These are phyloP conservation scores for Coprinopsis marcescibilis DNA, from an alignment of 768 basidiomycete genomes.

Conservation along the genomic window DNA sequence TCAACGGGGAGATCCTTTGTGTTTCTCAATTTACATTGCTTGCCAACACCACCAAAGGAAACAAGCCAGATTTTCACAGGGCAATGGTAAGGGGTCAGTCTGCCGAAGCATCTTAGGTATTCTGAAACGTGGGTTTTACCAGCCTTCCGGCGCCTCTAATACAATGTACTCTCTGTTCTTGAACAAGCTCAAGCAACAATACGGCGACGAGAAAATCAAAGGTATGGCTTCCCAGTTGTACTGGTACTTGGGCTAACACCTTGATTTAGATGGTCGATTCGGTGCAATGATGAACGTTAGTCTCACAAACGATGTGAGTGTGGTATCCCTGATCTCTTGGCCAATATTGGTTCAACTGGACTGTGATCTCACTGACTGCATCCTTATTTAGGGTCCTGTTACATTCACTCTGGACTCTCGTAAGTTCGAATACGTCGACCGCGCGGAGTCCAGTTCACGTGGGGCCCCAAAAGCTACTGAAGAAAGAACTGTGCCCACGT, in stretches of 20 bases:
- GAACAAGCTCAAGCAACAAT: slow-evolving; percentile 55
- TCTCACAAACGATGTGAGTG: slow-evolving; percentile 76
- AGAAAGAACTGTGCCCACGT: too few species aligned
- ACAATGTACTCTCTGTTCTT: slow-evolving; percentile 70
- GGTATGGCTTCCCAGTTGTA: slow-evolving; percentile 37
- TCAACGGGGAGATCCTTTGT: slow-evolving; percentile 87
- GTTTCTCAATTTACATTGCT: slow-evolving; percentile 93
- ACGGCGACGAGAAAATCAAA: slow-evolving; percentile 73
- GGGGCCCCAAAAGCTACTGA: background rate
- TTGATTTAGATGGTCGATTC: slow-evolving; percentile 73
- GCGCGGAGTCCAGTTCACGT: background rate
- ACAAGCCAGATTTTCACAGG: slow-evolving; percentile 87
- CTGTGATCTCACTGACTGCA: too few species aligned
- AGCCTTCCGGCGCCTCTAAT: slow-evolving; percentile 66
- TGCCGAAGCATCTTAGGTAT: background rate
- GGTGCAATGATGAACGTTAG: slow-evolving; percentile 95
- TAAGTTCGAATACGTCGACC: slow-evolving; percentile 61
- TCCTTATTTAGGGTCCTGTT: slow-evolving; percentile 60
- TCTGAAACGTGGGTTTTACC: background rate
- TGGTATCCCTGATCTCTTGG: slow-evolving; percentile 12
- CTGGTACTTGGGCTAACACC: slow-evolving; percentile 1
- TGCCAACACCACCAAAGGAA: slow-evolving; percentile 83
- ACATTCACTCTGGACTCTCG: slow-evolving; percentile 82
- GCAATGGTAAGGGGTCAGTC: slow-evolving; percentile 65
- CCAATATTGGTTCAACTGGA: slow-evolving; percentile 34